A percentile compares a stretch with the other conserved stretches of the same genome.
phyloP scores from a whole-genome alignment of 176 grass and related monocot species.

The Musa acuminata region DNA sequence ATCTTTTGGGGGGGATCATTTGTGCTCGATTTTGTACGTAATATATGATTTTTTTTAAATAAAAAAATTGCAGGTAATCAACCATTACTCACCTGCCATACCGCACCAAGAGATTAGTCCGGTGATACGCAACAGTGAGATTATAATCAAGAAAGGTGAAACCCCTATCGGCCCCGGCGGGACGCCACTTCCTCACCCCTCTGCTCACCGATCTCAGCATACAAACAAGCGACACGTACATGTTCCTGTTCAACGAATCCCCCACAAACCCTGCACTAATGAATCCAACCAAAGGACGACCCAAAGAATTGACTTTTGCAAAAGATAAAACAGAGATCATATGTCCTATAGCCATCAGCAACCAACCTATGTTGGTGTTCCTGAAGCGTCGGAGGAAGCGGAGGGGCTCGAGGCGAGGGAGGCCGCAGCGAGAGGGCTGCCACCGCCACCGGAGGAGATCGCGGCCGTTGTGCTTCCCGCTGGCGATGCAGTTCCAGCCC shows the following conservation, averaged over 20 bases:
- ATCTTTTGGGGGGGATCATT: too few relatives aligned
- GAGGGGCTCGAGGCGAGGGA: conserved; percentile 38
- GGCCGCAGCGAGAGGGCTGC: conserved; percentile 40
- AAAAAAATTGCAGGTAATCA: background rate
- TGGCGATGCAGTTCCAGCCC: conserved; percentile 82
- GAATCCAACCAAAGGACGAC: background rate
- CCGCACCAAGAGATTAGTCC: conserved; percentile 83
- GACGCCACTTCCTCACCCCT: conserved; percentile 74
- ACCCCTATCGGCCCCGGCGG: conserved; percentile 66
- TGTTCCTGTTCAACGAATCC: conserved; percentile 91
- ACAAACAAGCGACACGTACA: conserved; percentile 78
- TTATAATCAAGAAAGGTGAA: conserved; percentile 93
- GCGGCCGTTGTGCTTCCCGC: conserved; percentile 46
- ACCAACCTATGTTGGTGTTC: conserved; percentile 59
- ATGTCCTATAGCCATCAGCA: too few relatives aligned
- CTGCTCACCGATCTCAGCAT: conserved; percentile 58
- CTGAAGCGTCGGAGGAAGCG: conserved; percentile 50
- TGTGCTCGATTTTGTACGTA: too few relatives aligned
- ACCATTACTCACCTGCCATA: conserved; percentile 72
- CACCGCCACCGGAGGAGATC: conserved; percentile 58
- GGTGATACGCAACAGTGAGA: conserved; percentile 74
- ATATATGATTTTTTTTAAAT: too few relatives aligned
- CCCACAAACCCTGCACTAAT: conserved; percentile 69
- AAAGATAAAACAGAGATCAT: background rate
- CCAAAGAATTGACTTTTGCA: background rate